phyloP scores from a whole-genome alignment of 495 filamentous ascomycete species.

The Coniosporium apollinis region DNA sequence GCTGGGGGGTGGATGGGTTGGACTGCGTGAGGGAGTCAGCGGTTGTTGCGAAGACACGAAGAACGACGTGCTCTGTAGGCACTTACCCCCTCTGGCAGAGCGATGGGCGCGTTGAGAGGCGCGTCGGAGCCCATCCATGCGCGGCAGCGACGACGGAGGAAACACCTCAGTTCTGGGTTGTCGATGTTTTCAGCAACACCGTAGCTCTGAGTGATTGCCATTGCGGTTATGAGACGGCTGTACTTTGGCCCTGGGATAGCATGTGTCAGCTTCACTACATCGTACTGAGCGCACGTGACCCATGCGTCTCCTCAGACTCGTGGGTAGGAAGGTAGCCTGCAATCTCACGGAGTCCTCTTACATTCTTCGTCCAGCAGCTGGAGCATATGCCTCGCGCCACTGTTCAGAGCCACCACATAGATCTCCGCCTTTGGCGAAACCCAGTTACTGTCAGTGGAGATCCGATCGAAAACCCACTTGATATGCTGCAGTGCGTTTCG shows the following conservation, averaged over 20 bases:
- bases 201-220: neutral
- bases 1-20: neutral
- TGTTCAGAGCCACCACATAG: constrained; percentile 20
- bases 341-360: constrained; percentile 2
- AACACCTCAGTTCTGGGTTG: neutral
- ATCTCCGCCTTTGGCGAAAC: constrained; percentile 17
- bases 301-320: neutral
- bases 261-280: neutral
- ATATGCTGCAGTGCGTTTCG: constrained; percentile 17
- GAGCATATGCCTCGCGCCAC: constrained; percentile 14
- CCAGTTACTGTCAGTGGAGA: constrained; percentile 15
- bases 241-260: constrained; percentile 2
- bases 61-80: neutral
- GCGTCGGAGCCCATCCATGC: neutral
- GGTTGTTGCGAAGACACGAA: neutral
- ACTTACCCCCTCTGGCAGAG: neutral
- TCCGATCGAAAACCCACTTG: constrained; percentile 14
- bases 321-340: neutral
- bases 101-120: neutral
- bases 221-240: neutral
- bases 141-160: neutral
- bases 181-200: neutral
- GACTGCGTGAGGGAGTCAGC: neutral
- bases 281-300: neutral
- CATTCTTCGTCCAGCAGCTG: constrained; percentile 9